Percentiles rank a stretch among this genome's conserved stretches.
Evolutionary conservation across 257 asterid species (phyloP).

Genomic region (Rauvolfia tetraphylla): DNA sequence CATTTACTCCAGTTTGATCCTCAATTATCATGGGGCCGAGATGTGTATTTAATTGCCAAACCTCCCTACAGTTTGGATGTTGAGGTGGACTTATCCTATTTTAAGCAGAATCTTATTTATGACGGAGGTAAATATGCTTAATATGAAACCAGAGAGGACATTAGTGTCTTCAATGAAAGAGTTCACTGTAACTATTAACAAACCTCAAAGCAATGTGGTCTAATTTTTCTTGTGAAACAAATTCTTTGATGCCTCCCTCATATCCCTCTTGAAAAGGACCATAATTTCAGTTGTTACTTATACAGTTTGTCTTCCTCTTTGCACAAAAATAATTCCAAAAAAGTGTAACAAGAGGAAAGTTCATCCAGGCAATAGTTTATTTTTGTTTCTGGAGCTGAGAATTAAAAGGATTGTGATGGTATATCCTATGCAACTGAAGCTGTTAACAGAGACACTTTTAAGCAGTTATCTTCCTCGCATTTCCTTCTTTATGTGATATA

Average conservation of each 20-base stretch:
- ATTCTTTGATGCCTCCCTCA: neutral
- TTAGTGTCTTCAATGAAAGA: neutral
- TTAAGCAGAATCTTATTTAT: no score
- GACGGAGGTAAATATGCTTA: neutral
- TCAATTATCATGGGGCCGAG: no score
- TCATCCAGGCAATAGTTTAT: neutral
- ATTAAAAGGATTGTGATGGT: neutral
- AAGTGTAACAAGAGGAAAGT: neutral
- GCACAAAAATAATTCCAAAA: neutral
- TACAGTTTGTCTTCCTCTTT: neutral
- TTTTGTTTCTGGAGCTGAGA: constrained; percentile 2
- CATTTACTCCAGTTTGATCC: no score
- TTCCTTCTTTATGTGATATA: neutral
- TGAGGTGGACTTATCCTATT: no score
- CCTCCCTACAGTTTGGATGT: no score
- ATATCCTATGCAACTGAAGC: neutral
- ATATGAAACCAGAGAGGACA: neutral
- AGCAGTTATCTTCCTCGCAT: neutral
- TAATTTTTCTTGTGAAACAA: neutral
- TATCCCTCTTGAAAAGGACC: neutral
- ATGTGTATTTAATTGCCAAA: no score
- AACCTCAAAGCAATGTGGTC: neutral
- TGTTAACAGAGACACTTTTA: neutral
- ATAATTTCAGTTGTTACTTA: neutral
- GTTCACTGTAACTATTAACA: neutral